Evolutionary conservation across 2,329 filamentous ascomycete species (phyloP).

Genomic region (Beauveria rudraprayagi): DNA sequence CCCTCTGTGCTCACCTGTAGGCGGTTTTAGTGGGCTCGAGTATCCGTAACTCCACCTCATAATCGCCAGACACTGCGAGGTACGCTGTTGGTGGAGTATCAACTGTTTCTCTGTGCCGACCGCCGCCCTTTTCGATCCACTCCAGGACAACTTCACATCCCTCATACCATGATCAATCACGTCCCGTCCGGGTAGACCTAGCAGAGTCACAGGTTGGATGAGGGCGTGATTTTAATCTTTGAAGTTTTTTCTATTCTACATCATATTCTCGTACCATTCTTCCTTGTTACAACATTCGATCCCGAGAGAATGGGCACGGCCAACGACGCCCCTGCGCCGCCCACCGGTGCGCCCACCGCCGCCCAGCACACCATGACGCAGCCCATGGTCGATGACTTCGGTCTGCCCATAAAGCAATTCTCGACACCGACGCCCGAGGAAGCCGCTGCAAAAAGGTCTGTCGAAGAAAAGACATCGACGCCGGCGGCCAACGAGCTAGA

Average conservation of each 20-base stretch:
- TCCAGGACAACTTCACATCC: neutral
- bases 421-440: constrained; percentile 9
- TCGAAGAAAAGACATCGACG: neutral
- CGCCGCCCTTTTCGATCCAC: constrained; percentile 6
- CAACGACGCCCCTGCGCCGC: constrained; percentile 20
- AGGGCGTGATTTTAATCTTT: constrained; percentile 16
- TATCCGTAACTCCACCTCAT: no score
- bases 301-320: constrained; percentile 17
- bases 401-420: constrained; percentile 52
- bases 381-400: constrained; percentile 58
- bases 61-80: no score
- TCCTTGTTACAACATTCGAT: constrained; percentile 13
- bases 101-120: neutral
- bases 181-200: constrained; percentile 7
- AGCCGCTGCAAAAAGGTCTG: neutral
- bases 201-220: constrained; percentile 18
- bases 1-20: neutral
- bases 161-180: constrained; percentile 10
- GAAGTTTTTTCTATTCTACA: neutral
- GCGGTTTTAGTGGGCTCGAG: neutral
- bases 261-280: neutral
- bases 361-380: constrained; percentile 4
- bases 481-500: constrained; percentile 3
- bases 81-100: neutral
- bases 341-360: constrained; percentile 20